A percentile compares a stretch with the other conserved stretches of the same genome.
These are phyloP conservation scores for Hypericum androsaemum DNA, from an alignment of 345 rosid species.

Conservation along the genomic window DNA sequence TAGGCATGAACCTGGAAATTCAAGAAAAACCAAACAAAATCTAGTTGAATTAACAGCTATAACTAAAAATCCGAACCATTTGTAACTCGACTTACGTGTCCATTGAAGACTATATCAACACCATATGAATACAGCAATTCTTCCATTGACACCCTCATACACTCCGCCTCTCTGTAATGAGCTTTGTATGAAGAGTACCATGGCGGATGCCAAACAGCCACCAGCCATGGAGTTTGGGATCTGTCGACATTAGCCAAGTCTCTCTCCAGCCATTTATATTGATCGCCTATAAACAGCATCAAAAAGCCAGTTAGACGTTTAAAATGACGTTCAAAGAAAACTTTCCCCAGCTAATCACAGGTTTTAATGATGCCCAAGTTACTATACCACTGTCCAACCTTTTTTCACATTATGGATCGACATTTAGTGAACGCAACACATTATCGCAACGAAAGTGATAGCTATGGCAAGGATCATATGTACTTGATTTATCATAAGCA, in stretches of 20 bases:
- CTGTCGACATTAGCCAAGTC: slow-evolving; percentile 52
- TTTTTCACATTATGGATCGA: too few species aligned
- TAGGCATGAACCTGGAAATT: slow-evolving; percentile 72
- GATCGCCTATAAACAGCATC: slow-evolving; percentile 38
- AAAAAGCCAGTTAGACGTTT: neutral
- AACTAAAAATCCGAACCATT: too few species aligned
- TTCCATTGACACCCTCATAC: slow-evolving; percentile 94
- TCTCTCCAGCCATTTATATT: slow-evolving; percentile 60
- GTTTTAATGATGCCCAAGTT: too few species aligned
- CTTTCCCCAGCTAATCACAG: too few species aligned
- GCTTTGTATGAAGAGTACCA: slow-evolving; percentile 79
- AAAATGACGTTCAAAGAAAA: neutral
- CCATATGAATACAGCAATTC: slow-evolving; percentile 52
- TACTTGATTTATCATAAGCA: slow-evolving; percentile 61
- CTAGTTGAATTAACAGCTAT: too few species aligned
- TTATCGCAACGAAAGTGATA: neutral
- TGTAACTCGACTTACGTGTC: slow-evolving; percentile 49
- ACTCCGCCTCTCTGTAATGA: slow-evolving; percentile 85
- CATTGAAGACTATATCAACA: slow-evolving; percentile 64
- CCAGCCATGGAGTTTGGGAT: slow-evolving; percentile 63
- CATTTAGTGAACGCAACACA: too few species aligned
- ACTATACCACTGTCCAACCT: neutral
- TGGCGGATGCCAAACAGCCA: slow-evolving; percentile 80
- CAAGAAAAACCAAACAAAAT: neutral
- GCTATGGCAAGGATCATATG: neutral